Percentiles rank a stretch among this genome's conserved stretches.
Evolutionary conservation across 495 filamentous ascomycete species (phyloP).

Genomic region (Penicillium bovifimosum): DNA sequence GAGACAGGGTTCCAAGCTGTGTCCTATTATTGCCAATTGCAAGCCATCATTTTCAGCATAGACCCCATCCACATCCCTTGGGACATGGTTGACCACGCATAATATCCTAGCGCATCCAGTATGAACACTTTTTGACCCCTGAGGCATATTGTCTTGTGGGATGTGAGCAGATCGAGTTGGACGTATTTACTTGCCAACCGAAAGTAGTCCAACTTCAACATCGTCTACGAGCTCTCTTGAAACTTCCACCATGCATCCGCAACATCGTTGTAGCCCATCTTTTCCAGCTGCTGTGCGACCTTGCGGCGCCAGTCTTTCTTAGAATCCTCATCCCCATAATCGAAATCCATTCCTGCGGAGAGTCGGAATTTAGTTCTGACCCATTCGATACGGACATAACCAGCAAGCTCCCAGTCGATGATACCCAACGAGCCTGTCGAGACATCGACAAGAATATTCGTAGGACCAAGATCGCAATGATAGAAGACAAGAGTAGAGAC

Average conservation of each 20-base stretch:
- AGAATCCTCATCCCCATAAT: constrained; percentile 7
- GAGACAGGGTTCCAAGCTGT: too few relatives aligned
- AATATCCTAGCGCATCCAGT: too few relatives aligned
- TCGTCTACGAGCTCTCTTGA: constrained; percentile 7
- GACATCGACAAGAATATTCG: constrained; percentile 26
- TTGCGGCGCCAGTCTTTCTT: constrained; percentile 9
- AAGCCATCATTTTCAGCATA: too few relatives aligned
- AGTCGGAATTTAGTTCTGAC: constrained; percentile 26
- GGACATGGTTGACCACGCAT: too few relatives aligned
- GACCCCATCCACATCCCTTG: too few relatives aligned
- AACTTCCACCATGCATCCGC: constrained; percentile 6
- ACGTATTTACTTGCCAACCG: too few relatives aligned
- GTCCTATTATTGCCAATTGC: too few relatives aligned
- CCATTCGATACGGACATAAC: constrained; percentile 28
- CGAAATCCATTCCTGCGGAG: constrained; percentile 21
- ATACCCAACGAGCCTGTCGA: constrained; percentile 23
- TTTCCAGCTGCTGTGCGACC: constrained; percentile 9
- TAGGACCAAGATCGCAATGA: constrained; percentile 32
- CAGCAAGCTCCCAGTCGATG: constrained; percentile 33
- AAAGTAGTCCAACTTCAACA: too few relatives aligned
- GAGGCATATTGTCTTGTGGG: too few relatives aligned
- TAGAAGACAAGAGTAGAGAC: constrained; percentile 28
- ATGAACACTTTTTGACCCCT: too few relatives aligned
- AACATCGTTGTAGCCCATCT: constrained; percentile 10
- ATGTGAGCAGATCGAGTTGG: too few relatives aligned